phyloP scores from a whole-genome alignment of 306 rosid genomes.

The Sophora flavescens region DNA sequence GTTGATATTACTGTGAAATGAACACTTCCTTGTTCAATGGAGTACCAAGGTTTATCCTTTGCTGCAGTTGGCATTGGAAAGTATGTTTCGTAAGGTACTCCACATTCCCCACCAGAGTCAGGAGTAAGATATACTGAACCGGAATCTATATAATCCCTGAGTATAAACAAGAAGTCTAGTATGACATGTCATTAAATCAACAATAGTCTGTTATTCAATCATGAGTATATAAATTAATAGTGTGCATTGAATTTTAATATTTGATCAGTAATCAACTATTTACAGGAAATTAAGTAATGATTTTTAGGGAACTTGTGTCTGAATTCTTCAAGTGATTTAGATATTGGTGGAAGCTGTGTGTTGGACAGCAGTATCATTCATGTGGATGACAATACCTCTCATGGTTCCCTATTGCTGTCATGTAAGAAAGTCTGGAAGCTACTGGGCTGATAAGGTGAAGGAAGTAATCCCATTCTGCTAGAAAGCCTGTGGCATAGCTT shows the following conservation, averaged over 20 bases:
- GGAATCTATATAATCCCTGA: slow-evolving; percentile 71
- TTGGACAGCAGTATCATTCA: not conserved
- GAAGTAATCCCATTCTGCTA: slow-evolving; percentile 91
- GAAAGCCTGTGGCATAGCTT: slow-evolving; percentile 91
- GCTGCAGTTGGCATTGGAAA: slow-evolving; percentile 80
- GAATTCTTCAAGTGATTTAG: not conserved
- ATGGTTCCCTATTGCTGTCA: slow-evolving; percentile 95
- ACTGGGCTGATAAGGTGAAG: slow-evolving; percentile 68
- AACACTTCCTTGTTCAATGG: slow-evolving; percentile 81
- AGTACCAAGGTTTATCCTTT: slow-evolving; percentile 94
- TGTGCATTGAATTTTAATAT: not conserved
- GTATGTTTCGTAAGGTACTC: slow-evolving; percentile 88
- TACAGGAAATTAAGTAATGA: not conserved
- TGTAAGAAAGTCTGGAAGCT: slow-evolving; percentile 78
- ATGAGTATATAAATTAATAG: not conserved
- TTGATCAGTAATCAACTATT: not conserved
- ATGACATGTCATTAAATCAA: slow-evolving; percentile 16
- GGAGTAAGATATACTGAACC: slow-evolving; percentile 69
- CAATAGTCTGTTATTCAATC: not conserved
- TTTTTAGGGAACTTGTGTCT: not conserved
- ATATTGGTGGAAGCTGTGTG: not conserved
- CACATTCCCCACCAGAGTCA: slow-evolving; percentile 97
- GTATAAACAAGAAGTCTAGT: not conserved
- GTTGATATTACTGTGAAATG: slow-evolving; percentile 87
- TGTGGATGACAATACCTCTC: slow-evolving; percentile 68